These are phyloP conservation scores for Fusarium compactum DNA, from an alignment of 2,329 filamentous ascomycete genomes.

Conservation along the genomic window DNA sequence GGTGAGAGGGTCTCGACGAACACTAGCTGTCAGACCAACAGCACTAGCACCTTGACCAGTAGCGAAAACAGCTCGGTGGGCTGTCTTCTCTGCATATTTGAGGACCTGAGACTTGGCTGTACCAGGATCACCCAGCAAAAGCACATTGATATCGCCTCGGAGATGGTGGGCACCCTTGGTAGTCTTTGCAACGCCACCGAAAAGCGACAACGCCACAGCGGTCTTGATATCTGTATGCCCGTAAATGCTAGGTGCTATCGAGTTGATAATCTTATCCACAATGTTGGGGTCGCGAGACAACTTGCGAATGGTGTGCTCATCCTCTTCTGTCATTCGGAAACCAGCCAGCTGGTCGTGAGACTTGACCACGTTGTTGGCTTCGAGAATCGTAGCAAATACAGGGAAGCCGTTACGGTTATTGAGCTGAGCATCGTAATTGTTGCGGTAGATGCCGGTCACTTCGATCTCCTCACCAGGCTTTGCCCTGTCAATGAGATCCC, in stretches of 20 bases:
- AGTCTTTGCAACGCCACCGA: constrained; percentile 92
- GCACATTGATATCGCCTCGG: constrained; percentile 96
- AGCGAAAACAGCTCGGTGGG: constrained; percentile 95
- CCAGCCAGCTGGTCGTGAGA: constrained; percentile 97
- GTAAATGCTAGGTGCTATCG: constrained; percentile 97
- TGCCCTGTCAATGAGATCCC: constrained; percentile 95
- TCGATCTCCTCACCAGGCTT: constrained; percentile 99
- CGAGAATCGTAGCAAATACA: constrained; percentile 96
- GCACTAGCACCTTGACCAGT: constrained; percentile 97
- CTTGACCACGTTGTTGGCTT: constrained; percentile 97
- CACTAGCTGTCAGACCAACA: constrained; percentile 96
- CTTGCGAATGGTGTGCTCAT: constrained; percentile 89
- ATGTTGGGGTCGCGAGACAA: constrained; percentile 92
- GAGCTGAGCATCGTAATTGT: constrained; percentile 96
- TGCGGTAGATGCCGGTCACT: constrained; percentile 95
- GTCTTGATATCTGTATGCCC: constrained; percentile 98
- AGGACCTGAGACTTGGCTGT: constrained; percentile 98
- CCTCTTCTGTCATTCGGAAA: constrained; percentile 94
- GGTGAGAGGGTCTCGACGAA: constrained; percentile 93
- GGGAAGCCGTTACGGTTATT: constrained; percentile 99
- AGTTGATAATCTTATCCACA: constrained; percentile 90
- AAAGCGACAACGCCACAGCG: constrained; percentile 91
- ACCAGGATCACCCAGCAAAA: constrained; percentile 95
- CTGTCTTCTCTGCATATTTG: constrained; percentile 98
- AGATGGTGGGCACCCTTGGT: constrained; percentile 91